Percentiles rank a stretch among this genome's conserved stretches.
Conservation (phyloP, 768 basidiomycete species). For the Thelephora aurantiotincta region DNA sequence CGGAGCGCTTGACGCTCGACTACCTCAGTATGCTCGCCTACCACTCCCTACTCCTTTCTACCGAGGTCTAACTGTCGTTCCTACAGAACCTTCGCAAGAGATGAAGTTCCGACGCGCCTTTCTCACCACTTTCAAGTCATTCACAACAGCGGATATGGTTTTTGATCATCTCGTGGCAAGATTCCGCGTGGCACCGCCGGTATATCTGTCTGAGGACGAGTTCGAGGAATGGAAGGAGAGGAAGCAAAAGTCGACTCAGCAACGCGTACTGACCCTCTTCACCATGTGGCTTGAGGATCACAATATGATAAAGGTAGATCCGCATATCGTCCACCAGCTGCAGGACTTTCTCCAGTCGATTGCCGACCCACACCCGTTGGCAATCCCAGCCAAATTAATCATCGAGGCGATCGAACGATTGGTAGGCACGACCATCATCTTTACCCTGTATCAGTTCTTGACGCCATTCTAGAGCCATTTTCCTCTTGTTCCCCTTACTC, state of each 20-base stretch:
- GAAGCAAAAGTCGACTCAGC: constrained; percentile 48
- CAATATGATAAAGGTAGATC: constrained; percentile 48
- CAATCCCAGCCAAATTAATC: constrained; percentile 31
- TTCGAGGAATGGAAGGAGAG: constrained; percentile 51
- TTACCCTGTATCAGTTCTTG: background rate
- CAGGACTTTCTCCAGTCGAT: constrained; percentile 37
- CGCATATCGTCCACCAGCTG: constrained; percentile 40
- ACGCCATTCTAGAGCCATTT: constrained; percentile 25
- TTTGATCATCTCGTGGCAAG: constrained; percentile 55
- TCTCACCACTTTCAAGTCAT: constrained; percentile 72
- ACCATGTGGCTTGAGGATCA: constrained; percentile 50
- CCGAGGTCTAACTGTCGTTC: background rate
- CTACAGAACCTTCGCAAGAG: constrained; percentile 12
- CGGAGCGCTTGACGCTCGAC: constrained; percentile 56
- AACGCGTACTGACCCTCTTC: constrained; percentile 42
- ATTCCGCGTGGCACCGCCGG: constrained; percentile 38
- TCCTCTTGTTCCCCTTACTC: constrained; percentile 1
- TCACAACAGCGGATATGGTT: constrained; percentile 52
- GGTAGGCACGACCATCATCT: constrained; percentile 22
- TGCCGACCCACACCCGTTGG: constrained; percentile 23
- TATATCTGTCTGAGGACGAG: constrained; percentile 32
- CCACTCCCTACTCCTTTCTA: background rate
- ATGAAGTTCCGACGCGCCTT: constrained; percentile 44
- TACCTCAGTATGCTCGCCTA: constrained; percentile 32
- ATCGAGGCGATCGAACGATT: constrained; percentile 38